These are phyloP conservation scores for Ligustrum vulgare DNA, from an alignment of 257 asterid species.

Conservation along the genomic window DNA sequence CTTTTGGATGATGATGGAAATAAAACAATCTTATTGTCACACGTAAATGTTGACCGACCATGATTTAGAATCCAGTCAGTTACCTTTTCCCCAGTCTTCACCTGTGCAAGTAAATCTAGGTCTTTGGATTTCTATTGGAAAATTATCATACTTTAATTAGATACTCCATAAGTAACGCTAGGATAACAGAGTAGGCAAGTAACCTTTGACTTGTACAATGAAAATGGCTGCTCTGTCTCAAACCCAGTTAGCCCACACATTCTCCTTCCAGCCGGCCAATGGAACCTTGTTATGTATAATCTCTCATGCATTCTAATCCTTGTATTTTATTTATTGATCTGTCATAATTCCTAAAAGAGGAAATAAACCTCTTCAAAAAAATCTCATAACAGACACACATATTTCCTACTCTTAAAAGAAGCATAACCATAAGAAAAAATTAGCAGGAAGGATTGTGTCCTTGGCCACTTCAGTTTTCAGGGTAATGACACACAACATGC, in stretches of 20 bases:
- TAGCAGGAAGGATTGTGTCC: slow-evolving; percentile 9
- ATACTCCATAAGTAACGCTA: background rate
- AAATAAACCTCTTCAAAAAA: background rate
- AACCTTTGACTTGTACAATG: background rate
- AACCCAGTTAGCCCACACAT: background rate
- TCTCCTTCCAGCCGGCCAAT: slow-evolving; percentile 5
- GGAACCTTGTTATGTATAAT: slow-evolving; percentile 1
- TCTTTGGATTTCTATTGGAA: slow-evolving; percentile 2
- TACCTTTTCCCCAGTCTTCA: background rate
- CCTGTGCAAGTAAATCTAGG: slow-evolving; percentile 9
- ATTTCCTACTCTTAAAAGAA: slow-evolving; percentile 4
- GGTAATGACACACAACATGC: background rate
- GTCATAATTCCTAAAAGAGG: background rate
- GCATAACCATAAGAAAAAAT: slow-evolving; percentile 3
- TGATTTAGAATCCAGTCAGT: background rate
- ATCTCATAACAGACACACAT: background rate
- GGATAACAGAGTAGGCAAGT: background rate
- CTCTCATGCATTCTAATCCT: slow-evolving; percentile 22
- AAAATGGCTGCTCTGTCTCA: background rate
- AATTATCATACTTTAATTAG: slow-evolving; percentile 1
- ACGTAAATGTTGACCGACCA: background rate
- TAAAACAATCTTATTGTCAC: slow-evolving; percentile 9
- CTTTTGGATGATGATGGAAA: slow-evolving; percentile 12
- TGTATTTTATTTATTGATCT: slow-evolving; percentile 3
- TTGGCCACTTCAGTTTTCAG: slow-evolving; percentile 3